Base-by-base conservation (phyloP, 2,329 filamentous ascomycete species). In the Cladosporium sp. region DNA sequence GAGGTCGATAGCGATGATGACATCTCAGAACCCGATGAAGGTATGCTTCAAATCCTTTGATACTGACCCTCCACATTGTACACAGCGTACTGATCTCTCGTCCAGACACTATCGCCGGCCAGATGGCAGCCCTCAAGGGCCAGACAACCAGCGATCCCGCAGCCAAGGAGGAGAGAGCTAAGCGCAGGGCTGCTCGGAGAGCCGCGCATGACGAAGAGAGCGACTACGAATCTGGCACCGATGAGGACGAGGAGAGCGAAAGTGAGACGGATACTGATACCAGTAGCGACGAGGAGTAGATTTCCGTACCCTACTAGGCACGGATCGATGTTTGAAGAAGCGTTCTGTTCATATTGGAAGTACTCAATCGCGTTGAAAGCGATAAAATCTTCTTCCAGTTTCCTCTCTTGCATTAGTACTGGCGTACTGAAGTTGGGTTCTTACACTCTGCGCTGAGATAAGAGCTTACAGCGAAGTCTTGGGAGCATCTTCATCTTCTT, bases 11-110 rank as follows among this genome's bases (percentile, higher is more conserved):
- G 67, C 15, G 69, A 97, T 66, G 94, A 96, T 68, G 94, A 99
- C 60, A 99, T 99, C 65, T 96, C 90, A 72, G 94, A 99, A 74
- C 94, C 95, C 37, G 94, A 97, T 64, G 94, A 99, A 81, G 94
- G 94, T 96, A 82, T 80, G 87, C 80, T 49, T 17, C 5, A 9
- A 45, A n/a, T 19, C 43, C 17, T 14, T 39, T 30, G 5, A 30
- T 9, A 5, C 7, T 34, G 30, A 34, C 30, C 30, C 28, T 14
- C 15, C 12, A 8, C 5, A 25, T 34, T 8, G 28, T 9, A 3
- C 17, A 36, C 36, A 34, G 6, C 11, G 59, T 59, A 59, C 67
- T 68, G 51, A 67, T 55, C 8, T 28, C 12, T 17, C 3, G 2
- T 30, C 34, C n/a, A 74, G 72, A 74, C 61, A 66, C 72, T 4